phyloP scores from a whole-genome alignment of 352 stramenopile genomes.

The Pythium catenulatum region DNA sequence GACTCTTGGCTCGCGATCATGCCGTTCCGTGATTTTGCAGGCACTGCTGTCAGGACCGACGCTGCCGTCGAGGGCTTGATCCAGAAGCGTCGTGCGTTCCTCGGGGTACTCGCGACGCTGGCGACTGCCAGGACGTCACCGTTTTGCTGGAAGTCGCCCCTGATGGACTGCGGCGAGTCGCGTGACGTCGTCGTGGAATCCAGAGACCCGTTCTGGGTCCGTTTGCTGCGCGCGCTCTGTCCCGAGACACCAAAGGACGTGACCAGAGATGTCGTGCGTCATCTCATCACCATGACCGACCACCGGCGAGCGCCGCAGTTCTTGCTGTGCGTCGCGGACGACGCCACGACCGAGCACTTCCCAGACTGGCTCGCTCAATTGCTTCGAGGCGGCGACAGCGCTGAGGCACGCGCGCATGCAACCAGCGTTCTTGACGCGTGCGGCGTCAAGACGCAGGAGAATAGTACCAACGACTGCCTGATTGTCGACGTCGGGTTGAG shows the following conservation, averaged over 20 bases:
- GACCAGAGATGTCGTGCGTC: neutral
- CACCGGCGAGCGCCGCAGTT: neutral
- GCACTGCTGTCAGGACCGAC: neutral
- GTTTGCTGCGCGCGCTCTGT: neutral
- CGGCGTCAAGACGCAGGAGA: neutral
- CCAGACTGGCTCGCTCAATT: neutral
- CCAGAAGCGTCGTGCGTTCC: neutral
- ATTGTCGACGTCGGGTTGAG: constrained; percentile 24
- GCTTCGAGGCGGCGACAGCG: neutral
- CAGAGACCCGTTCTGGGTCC: neutral
- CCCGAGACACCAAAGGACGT: neutral
- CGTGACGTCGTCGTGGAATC: neutral
- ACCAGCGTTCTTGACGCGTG: neutral
- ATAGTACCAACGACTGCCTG: neutral
- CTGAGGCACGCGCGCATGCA: neutral
- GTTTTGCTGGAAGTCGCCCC: neutral
- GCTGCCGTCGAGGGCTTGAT: neutral
- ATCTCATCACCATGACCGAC: neutral
- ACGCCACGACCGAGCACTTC: neutral
- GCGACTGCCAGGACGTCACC: neutral
- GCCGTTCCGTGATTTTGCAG: constrained; percentile 10
- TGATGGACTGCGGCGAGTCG: constrained; percentile 6
- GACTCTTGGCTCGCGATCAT: constrained; percentile 15
- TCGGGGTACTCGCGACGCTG: neutral
- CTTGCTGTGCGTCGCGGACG: neutral